phyloP scores from a whole-genome alignment of 768 basidiomycete genomes.

The Dentipellis sp. region DNA sequence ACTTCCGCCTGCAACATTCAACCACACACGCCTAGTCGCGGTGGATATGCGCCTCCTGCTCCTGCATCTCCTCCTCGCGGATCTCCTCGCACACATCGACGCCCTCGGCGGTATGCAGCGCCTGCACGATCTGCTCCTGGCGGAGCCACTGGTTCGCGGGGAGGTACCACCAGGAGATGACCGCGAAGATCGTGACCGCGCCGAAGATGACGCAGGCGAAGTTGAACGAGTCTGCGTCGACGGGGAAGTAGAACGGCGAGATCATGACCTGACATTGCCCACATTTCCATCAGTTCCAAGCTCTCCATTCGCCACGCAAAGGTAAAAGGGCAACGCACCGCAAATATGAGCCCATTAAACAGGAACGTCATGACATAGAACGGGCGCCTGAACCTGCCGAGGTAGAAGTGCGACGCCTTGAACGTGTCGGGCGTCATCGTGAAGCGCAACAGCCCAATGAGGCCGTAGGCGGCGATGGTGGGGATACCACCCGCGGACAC shows the following conservation, averaged over 20 bases:
- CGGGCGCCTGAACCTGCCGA: constrained; percentile 54
- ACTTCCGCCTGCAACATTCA: not conserved
- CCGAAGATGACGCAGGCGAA: constrained; percentile 79
- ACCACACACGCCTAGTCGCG: too few species aligned
- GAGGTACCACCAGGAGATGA: constrained; percentile 70
- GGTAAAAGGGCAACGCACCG: constrained; percentile 78
- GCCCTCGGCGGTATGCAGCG: constrained; percentile 23
- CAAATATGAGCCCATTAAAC: constrained; percentile 68
- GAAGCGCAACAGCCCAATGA: constrained; percentile 68
- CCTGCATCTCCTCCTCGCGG: not conserved
- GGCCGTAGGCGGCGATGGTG: constrained; percentile 79
- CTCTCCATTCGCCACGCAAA: constrained; percentile 28
- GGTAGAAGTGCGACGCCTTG: constrained; percentile 58
- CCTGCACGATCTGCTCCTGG: constrained; percentile 47
- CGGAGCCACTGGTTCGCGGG: constrained; percentile 78
- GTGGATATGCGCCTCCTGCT: not conserved
- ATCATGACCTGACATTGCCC: constrained; percentile 56
- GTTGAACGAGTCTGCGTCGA: constrained; percentile 69
- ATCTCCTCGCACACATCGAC: not conserved
- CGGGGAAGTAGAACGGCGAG: constrained; percentile 85
- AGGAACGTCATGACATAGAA: constrained; percentile 58
- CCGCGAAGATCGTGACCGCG: constrained; percentile 66
- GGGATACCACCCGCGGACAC: constrained; percentile 80
- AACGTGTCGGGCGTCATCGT: constrained; percentile 71
- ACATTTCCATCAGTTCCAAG: constrained; percentile 1